These are phyloP conservation scores for Ulota crispa DNA, from an alignment of 225 moss, liverwort and hornwort species.

Conservation along the genomic window DNA sequence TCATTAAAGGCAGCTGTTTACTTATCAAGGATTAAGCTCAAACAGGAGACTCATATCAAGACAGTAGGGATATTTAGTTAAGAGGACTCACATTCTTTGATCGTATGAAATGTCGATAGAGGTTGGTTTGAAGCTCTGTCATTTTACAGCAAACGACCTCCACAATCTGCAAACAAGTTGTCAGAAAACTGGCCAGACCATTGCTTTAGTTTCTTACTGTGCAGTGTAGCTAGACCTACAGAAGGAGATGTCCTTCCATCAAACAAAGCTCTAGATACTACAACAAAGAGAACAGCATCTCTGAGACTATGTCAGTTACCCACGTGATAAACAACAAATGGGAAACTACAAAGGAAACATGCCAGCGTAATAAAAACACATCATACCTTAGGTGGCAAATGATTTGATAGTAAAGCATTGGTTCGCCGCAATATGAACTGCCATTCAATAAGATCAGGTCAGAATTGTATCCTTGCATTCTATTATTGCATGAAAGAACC, in stretches of 20 bases:
- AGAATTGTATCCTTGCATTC: conserved; percentile 12
- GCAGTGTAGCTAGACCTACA: neutral
- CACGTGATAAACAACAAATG: neutral
- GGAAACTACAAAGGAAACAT: conserved; percentile 9
- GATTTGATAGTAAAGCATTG: conserved; percentile 92
- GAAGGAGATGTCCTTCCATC: neutral
- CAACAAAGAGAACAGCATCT: neutral
- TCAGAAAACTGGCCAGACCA: neutral
- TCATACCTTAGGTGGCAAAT: conserved; percentile 92
- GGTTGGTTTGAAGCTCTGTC: conserved; percentile 81
- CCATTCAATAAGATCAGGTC: conserved; percentile 16
- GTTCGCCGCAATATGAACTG: conserved; percentile 97
- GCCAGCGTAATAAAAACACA: neutral
- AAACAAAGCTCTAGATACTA: neutral
- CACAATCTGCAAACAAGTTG: conserved; percentile 55
- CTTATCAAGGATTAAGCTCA: neutral
- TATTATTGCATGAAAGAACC: neutral
- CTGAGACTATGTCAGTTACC: neutral
- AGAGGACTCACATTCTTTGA: conserved; percentile 80
- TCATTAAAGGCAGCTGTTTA: neutral
- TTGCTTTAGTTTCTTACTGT: neutral
- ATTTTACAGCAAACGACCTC: conserved; percentile 96
- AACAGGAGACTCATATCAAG: conserved; percentile 1
- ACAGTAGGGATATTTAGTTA: neutral
- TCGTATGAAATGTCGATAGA: conserved; percentile 88